Conservation (phyloP, 1,139 yeast species). For the Nakaseomyces kungkrabaensis region DNA sequence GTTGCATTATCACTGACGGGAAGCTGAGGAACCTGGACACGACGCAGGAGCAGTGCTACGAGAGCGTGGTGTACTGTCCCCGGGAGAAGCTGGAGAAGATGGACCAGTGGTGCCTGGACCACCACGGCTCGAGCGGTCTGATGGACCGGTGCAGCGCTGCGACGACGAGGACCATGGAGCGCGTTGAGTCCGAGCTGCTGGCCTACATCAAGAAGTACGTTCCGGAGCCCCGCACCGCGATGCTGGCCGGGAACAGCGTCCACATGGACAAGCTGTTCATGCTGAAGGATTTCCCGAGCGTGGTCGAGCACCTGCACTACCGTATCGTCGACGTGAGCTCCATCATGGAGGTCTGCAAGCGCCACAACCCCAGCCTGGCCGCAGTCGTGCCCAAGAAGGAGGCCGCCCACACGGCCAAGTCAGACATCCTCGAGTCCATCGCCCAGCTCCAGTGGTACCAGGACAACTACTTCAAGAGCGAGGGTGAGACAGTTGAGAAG, state of each 20-base stretch:
- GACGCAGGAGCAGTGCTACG: slow-evolving; percentile 35
- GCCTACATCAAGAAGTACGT: slow-evolving; percentile 50
- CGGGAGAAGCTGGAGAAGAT: slow-evolving; percentile 54
- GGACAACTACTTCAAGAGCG: slow-evolving; percentile 43
- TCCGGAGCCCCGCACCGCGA: slow-evolving; percentile 44
- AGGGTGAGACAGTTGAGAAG: slow-evolving; percentile 17
- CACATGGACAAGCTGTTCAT: slow-evolving; percentile 88
- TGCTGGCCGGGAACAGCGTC: slow-evolving; percentile 84
- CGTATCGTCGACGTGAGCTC: slow-evolving; percentile 83
- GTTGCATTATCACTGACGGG: slow-evolving; percentile 84
- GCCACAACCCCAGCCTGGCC: slow-evolving; percentile 60
- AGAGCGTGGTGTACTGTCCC: slow-evolving; percentile 69
- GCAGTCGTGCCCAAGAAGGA: slow-evolving; percentile 51
- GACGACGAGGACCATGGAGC: slow-evolving; percentile 42
- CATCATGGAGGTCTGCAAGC: slow-evolving; percentile 63
- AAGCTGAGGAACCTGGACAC: slow-evolving; percentile 58
- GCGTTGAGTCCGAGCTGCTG: slow-evolving; percentile 57
- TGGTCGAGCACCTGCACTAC: slow-evolving; percentile 65
- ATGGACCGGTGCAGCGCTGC: slow-evolving; percentile 51
- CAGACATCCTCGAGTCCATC: slow-evolving; percentile 85
- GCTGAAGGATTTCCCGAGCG: slow-evolving; percentile 71
- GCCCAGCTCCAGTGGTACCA: slow-evolving; percentile 71
- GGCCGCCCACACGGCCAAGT: slow-evolving; percentile 71
- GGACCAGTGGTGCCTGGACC: slow-evolving; percentile 79
- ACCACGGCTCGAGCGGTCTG: slow-evolving; percentile 73